These are phyloP conservation scores for Pleurozium schreberi DNA, from an alignment of 225 moss, liverwort and hornwort genomes.

Conservation along the genomic window DNA sequence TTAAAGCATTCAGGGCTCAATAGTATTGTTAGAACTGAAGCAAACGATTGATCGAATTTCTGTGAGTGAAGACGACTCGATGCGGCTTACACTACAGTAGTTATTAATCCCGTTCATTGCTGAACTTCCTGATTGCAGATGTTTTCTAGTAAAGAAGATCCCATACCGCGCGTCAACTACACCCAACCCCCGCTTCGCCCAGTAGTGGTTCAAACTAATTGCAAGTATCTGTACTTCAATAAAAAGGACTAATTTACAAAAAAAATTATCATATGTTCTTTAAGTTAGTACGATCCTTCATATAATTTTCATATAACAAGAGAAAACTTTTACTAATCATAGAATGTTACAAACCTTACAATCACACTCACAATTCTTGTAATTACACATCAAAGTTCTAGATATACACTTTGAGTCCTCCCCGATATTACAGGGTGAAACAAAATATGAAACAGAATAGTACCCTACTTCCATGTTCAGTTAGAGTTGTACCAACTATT, in stretches of 20 bases:
- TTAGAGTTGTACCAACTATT: not conserved
- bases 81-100: too few species aligned
- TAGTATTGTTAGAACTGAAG: too few species aligned
- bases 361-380: not conserved
- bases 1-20: not conserved
- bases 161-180: not conserved
- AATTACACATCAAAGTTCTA: not conserved
- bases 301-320: not conserved
- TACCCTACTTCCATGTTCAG: not conserved
- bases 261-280: too few species aligned
- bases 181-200: not conserved
- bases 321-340: not conserved
- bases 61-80: not conserved
- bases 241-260: not conserved
- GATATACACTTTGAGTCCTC: not conserved
- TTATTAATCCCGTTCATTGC: not conserved
- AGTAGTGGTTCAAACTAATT: too few species aligned
- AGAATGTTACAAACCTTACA: too few species aligned
- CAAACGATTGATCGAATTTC: too few species aligned
- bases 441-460: not conserved
- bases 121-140: constrained; percentile 4
- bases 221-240: not conserved
- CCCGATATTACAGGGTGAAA: not conserved
- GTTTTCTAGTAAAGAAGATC: constrained; percentile 12
- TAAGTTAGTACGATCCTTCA: not conserved